phyloP scores from a whole-genome alignment of 2,329 filamentous ascomycete genomes.

The Ascochyta rabiei region DNA sequence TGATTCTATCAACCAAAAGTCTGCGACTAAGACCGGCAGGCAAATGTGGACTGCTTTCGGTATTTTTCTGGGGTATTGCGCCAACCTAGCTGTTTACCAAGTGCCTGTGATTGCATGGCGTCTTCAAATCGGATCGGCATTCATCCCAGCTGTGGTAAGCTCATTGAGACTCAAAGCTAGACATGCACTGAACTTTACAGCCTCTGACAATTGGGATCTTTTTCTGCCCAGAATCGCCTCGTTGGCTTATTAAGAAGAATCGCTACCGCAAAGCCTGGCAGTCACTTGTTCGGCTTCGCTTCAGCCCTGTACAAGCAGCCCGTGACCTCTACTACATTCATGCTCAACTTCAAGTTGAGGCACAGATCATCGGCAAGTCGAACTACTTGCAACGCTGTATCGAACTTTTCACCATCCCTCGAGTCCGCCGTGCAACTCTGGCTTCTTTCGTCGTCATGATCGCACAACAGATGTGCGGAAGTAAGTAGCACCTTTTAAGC shows the following conservation, averaged over 20 bases:
- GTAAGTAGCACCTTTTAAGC: conserved; percentile 33
- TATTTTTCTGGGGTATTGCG: conserved; percentile 31
- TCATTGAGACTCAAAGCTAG: not conserved
- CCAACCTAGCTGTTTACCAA: conserved; percentile 46
- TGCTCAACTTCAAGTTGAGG: conserved; percentile 39
- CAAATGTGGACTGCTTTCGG: conserved; percentile 50
- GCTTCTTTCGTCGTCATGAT: conserved; percentile 73
- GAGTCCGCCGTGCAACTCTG: conserved; percentile 71
- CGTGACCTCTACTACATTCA: conserved; percentile 52
- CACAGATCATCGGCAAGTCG: conserved; percentile 28
- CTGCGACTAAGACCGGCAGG: conserved; percentile 24
- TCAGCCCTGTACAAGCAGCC: conserved; percentile 49
- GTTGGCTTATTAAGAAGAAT: conserved; percentile 49
- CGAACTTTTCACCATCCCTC: conserved; percentile 70
- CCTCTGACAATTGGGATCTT: conserved; percentile 47
- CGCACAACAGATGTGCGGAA: conserved; percentile 39
- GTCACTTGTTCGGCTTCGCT: conserved; percentile 48
- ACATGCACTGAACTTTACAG: not conserved
- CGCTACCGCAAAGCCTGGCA: conserved; percentile 48
- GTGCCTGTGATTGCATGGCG: conserved; percentile 46
- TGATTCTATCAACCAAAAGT: no score
- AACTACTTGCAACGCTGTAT: conserved; percentile 48
- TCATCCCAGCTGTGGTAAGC: conserved; percentile 44
- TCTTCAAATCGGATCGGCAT: conserved; percentile 49
- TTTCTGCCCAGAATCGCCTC: conserved; percentile 50